Evolutionary conservation across 495 filamentous ascomycete species (phyloP), one percentile per base, ranked within the genome.

Genomic region (Oidiodendron maius): DNA sequence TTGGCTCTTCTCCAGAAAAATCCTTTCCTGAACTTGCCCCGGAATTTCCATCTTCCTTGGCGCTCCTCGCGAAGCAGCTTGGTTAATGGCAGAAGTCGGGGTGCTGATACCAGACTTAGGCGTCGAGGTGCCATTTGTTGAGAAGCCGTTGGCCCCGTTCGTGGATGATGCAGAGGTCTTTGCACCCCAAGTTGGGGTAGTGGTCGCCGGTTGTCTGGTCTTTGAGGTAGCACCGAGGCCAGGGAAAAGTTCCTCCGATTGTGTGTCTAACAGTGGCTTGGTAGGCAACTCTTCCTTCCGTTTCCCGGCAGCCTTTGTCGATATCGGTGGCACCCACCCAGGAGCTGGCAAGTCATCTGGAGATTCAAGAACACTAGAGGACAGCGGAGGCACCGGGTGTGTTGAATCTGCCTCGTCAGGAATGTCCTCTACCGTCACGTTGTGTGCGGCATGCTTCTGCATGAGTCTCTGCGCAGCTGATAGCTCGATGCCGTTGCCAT

Each of bases 231-330:
- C 80, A 41, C 87, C 93, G 39, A 98, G 75, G 28, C 89, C 80
- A 16, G 93, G 93, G 70, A 98, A 98, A 34, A 83, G 69, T 65
- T 96, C 91, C 59, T 90, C 86, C 3, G 90, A 96, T 53, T 83
- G 73, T 6, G 88, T 85, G 64, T 97, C 87, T 38, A 95, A 61
- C 36, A 68, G 61, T 10, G 69, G 51, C 39, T 75, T 71, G 45
- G 70, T 71, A 2, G 72, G 46, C 15, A 62, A 59, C 38, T 69
- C 61, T 50, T 64, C 67, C 59, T 73, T 81, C 55, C 80, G 80
- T 66, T 86, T 86, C 35, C 76, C 80, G 28, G 76, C 76, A 6
- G 76, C 72, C 61, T 81, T 84, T 40, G 76, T 61, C 20, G 78
- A 74, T 51, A 73, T 54, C 17, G 68, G 52, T 23, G 65, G 68